Conservation (phyloP, 129 eudicot genomes). For the Flaveria brownii region DNA sequence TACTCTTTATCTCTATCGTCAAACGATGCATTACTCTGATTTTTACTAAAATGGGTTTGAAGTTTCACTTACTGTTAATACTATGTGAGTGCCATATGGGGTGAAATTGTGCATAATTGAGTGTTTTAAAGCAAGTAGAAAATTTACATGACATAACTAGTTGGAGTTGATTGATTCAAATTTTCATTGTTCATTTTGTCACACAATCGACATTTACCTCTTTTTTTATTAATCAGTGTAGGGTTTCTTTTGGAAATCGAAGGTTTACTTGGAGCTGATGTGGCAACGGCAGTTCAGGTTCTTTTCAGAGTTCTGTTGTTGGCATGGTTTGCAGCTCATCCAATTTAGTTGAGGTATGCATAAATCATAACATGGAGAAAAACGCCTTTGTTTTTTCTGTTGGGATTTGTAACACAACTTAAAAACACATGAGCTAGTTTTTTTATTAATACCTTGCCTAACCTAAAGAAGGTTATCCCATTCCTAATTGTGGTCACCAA, state of each 20-base stretch:
- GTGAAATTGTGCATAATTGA: no score
- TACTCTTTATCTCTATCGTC: no score
- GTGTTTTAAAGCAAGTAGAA: no score
- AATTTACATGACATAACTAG: neutral
- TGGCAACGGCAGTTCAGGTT: conserved; percentile 30
- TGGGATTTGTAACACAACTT: conserved; percentile 12
- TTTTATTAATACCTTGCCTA: conserved; percentile 8
- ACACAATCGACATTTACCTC: neutral
- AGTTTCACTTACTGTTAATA: no score
- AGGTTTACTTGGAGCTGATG: conserved; percentile 23
- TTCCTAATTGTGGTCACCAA: conserved; percentile 17
- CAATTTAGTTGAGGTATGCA: conserved; percentile 30
- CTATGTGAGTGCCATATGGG: no score
- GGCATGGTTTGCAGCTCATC: conserved; percentile 21
- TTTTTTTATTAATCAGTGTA: conserved; percentile 1
- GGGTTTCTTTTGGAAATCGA: conserved; percentile 15
- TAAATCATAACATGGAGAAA: conserved; percentile 23
- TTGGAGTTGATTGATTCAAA: conserved; percentile 9
- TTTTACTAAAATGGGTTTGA: no score
- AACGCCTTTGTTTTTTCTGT: neutral
- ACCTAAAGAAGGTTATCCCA: neutral
- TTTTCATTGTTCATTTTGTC: neutral
- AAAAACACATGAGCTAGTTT: neutral
- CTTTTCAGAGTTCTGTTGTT: conserved; percentile 19
- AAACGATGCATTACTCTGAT: no score